These are phyloP conservation scores for Fusarium nodosum DNA, from an alignment of 2,329 filamentous ascomycete genomes.

Conservation along the genomic window DNA sequence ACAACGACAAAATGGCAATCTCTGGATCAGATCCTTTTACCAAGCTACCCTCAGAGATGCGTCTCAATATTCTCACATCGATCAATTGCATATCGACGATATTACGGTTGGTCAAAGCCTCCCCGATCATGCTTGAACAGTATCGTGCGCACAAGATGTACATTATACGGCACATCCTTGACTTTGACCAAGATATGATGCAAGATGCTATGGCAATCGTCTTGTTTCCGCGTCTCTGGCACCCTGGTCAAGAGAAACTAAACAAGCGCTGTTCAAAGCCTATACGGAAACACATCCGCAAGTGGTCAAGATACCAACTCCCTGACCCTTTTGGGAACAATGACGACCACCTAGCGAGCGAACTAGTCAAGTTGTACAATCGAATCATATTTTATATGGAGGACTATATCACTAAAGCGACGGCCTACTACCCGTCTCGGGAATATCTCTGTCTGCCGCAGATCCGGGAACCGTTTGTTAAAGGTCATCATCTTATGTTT, in stretches of 20 bases:
- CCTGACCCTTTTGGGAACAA: no score
- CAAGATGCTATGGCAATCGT: conserved; percentile 35
- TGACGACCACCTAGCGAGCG: no score
- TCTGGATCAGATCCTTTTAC: not conserved
- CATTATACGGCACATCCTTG: not conserved
- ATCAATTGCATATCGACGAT: not conserved
- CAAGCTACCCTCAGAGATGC: not conserved
- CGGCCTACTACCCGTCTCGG: conserved; percentile 9
- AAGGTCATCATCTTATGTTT: conserved; percentile 16
- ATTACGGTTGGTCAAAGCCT: not conserved
- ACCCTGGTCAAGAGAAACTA: no score
- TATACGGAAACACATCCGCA: no score
- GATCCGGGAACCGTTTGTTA: no score
- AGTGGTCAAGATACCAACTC: no score
- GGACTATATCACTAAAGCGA: conserved; percentile 41
- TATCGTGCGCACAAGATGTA: not conserved
- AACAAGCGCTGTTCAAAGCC: no score
- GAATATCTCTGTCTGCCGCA: conserved; percentile 32
- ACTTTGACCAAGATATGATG: conserved; percentile 11
- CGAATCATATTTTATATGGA: conserved; percentile 25
- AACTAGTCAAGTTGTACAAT: not conserved
- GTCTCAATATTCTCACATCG: not conserved
- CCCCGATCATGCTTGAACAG: not conserved
- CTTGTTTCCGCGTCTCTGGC: not conserved
- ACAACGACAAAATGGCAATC: not conserved